phyloP scores from a whole-genome alignment of 148 eudicot species.

The Vaccinium darrowii region DNA sequence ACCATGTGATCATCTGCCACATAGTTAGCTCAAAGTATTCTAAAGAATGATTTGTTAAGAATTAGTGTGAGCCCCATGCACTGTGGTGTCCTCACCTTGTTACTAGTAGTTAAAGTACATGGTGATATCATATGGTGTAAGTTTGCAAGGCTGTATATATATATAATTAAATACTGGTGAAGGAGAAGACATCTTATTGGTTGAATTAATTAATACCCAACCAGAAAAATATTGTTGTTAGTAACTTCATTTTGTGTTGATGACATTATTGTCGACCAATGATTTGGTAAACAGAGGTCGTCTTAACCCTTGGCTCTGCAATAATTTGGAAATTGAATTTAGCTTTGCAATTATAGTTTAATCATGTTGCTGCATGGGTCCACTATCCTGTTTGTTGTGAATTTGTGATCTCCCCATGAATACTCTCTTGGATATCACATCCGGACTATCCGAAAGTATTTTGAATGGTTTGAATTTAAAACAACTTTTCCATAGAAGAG shows the following conservation, averaged over 20 bases:
- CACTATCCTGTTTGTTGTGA: background rate
- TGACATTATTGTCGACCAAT: background rate
- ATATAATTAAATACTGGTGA: too few species aligned
- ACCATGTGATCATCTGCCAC: slow-evolving; percentile 9
- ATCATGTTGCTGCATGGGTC: background rate
- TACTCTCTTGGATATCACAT: too few species aligned
- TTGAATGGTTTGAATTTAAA: too few species aligned
- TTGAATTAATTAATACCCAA: background rate
- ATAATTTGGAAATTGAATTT: background rate
- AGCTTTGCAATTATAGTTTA: background rate
- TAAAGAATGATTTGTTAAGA: too few species aligned
- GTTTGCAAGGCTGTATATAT: too few species aligned
- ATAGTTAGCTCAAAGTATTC: background rate
- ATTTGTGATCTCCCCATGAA: background rate
- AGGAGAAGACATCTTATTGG: background rate
- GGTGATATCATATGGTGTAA: too few species aligned
- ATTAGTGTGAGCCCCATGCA: too few species aligned
- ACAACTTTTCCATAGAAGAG: too few species aligned
- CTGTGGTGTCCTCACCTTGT: too few species aligned
- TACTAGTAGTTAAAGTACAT: too few species aligned
- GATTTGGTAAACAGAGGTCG: background rate
- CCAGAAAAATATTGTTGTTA: background rate
- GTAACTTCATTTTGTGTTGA: background rate
- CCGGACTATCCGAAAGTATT: too few species aligned
- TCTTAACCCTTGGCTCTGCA: background rate